Base-by-base conservation (phyloP, 768 basidiomycete species). In the Kwoniella sp. region DNA sequence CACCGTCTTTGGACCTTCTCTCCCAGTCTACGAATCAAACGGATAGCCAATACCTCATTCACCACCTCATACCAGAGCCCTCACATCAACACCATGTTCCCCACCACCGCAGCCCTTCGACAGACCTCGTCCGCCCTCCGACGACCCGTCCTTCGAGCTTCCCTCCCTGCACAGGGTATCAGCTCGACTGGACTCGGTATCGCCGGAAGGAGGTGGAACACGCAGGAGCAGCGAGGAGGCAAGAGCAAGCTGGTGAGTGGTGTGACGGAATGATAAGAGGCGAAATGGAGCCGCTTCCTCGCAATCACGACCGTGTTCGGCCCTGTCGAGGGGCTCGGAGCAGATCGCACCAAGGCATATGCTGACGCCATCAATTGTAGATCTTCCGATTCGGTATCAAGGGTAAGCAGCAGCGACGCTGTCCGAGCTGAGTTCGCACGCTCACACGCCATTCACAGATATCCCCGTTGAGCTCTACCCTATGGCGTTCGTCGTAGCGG, bases 381-480 rank as follows among this genome's bases (percentile, higher is more conserved):
- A 56, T 65, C 45, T 73, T 73, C 69, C 59, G 71, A 62, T 65
- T 73, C 52, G 69, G 69, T 38, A 45, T 69, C 20, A 55, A 53
- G 54, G 71, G 69, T 73, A 42, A 50, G 64, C 46, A 2, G 9
- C 8, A 2, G 17, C 15, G 37, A 38, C 19, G 19, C 37, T 43
- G 7, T 15, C 10, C n/a, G 28, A 43, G 41, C 41, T 43, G 41
- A 43, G 11, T 14, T 20, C 4, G 15, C 14, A 25, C 32, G 5
- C 17, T 39, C 9, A 11, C 23, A 11, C 26, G 3, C 17, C 20
- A 39, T 19, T 31, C 43, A 1, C 33, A 70, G 71, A 73, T 46
- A 59, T 73, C 33, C 71, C 69, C 38, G 65, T 73, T 48, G 71
- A 73, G 57, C 67, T 73, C 26, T 73, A 73, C 60, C 71, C 71